Conservation (phyloP, 1,139 yeast genomes). For the Komagataea norvegica region DNA sequence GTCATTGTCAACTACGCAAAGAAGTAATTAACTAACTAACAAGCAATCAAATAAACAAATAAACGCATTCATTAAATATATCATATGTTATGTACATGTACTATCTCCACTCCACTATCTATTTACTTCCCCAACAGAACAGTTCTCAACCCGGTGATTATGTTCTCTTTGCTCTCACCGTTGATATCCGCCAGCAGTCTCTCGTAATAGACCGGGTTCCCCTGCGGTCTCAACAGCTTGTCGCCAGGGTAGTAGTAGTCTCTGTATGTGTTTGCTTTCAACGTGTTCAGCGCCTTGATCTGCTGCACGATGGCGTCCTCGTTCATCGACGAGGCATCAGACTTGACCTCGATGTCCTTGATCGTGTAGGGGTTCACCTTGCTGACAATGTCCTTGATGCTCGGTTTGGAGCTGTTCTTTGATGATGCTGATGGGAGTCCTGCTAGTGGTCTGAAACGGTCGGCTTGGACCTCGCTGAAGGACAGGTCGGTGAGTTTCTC, state of each 20-base stretch:
- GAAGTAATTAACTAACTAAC: no score
- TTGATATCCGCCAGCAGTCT: constrained; percentile 65
- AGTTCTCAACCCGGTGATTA: constrained; percentile 60
- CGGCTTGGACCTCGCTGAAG: constrained; percentile 61
- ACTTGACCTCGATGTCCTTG: constrained; percentile 31
- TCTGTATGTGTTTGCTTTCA: constrained; percentile 58
- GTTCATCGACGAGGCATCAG: constrained; percentile 36
- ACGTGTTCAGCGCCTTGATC: constrained; percentile 51
- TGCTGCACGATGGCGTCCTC: constrained; percentile 58
- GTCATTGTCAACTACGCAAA: constrained; percentile 48
- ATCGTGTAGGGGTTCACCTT: constrained; percentile 27
- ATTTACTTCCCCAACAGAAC: constrained; percentile 62
- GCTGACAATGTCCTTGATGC: constrained; percentile 24
- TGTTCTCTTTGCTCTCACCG: constrained; percentile 69
- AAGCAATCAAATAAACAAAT: no score
- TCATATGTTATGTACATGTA: constrained; percentile 2
- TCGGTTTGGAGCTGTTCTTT: constrained; percentile 12
- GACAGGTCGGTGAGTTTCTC: constrained; percentile 65
- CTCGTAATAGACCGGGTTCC: constrained; percentile 75
- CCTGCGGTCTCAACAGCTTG: constrained; percentile 68
- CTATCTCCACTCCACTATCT: neutral
- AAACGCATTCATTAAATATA: no score
- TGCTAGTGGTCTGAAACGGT: constrained; percentile 47
- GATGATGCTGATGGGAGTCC: constrained; percentile 30
- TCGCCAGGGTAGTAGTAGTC: constrained; percentile 61